Percentiles rank a stretch among this genome's conserved stretches.
Conservation (phyloP, 257 asterid species). For the Striga asiatica region DNA sequence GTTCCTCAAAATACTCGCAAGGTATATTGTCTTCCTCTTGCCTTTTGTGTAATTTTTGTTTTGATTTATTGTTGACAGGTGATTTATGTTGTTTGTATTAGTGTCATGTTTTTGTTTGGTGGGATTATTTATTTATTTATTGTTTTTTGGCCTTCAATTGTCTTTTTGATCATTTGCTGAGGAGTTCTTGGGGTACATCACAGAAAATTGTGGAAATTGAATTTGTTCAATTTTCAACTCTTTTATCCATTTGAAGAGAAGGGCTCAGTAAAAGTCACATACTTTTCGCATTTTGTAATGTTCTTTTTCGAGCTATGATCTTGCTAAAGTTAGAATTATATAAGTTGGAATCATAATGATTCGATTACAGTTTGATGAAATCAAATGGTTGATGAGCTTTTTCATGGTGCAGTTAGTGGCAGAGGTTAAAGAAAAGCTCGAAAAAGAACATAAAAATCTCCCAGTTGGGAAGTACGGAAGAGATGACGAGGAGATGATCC, state of each 20-base stretch:
- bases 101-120: not conserved
- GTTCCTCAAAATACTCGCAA: constrained; percentile 25
- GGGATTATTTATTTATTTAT: not conserved
- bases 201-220: not conserved
- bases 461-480: constrained; percentile 85
- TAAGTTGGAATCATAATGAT: too few relatives aligned
- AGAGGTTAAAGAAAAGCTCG: constrained; percentile 74
- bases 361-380: too few relatives aligned
- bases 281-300: too few relatives aligned
- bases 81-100: not conserved
- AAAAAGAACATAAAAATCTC: constrained; percentile 46
- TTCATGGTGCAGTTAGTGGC: constrained; percentile 50
- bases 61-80: not conserved
- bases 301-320: too few relatives aligned
- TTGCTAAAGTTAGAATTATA: too few relatives aligned
- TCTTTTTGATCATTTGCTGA: not conserved
- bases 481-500: constrained; percentile 88
- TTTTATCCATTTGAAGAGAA: too few relatives aligned
- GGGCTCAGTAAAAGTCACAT: too few relatives aligned
- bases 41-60: not conserved
- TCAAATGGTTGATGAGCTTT: constrained; percentile 10
- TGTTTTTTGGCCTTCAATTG: too few relatives aligned
- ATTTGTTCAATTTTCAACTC: too few relatives aligned
- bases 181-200: too few relatives aligned
- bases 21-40: constrained; percentile 16